Conservation (phyloP, 2,329 filamentous ascomycete genomes). For the Alternaria atra region DNA sequence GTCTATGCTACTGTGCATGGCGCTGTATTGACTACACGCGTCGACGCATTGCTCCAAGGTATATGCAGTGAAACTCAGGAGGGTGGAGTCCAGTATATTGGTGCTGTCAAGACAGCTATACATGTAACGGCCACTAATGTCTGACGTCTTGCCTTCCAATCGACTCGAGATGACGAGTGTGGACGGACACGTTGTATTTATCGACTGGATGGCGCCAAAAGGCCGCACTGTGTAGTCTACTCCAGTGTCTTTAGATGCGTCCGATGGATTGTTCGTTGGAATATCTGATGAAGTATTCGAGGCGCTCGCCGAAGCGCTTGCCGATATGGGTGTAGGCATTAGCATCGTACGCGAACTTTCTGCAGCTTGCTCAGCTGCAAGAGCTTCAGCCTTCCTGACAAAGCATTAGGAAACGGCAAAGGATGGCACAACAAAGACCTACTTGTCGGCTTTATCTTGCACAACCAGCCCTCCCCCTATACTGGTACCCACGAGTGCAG, state of each 20-base stretch:
- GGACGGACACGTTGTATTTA: constrained; percentile 10
- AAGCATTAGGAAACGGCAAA: not conserved
- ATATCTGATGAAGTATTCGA: not conserved
- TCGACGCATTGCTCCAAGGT: constrained; percentile 15
- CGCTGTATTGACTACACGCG: constrained; percentile 15
- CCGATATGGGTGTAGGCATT: not conserved
- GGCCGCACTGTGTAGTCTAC: not conserved
- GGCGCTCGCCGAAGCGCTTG: not conserved
- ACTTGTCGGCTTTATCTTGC: constrained; percentile 11
- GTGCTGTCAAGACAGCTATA: constrained; percentile 14
- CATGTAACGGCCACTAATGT: constrained; percentile 4
- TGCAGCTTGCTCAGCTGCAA: not conserved
- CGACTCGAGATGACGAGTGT: constrained; percentile 4
- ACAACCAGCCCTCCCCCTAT: constrained; percentile 8
- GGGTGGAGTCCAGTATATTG: constrained; percentile 4
- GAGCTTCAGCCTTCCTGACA: not conserved
- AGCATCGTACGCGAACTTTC: not conserved
- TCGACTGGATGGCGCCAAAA: constrained; percentile 7
- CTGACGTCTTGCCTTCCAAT: constrained; percentile 4
- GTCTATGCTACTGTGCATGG: not conserved
- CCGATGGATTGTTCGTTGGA: not conserved
- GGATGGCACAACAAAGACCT: not conserved
- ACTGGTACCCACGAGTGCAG: constrained; percentile 1
- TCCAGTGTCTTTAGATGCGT: not conserved
- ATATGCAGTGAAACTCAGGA: constrained; percentile 13